phyloP scores from a whole-genome alignment of 169 alveolate genomes.

The Plasmodium gallinaceum region DNA sequence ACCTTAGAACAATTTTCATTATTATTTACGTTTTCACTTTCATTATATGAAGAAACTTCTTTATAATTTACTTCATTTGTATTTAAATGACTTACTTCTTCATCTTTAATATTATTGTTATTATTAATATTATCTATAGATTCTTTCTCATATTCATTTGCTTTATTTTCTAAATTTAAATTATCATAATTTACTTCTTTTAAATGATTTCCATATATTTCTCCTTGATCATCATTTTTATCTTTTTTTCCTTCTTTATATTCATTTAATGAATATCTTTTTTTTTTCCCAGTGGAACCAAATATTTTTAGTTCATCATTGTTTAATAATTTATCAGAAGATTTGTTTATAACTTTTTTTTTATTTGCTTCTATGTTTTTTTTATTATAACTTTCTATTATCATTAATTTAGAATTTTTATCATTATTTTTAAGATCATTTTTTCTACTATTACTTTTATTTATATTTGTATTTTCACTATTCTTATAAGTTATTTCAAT shows the following conservation, averaged over 20 bases:
- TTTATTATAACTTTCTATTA: neutral
- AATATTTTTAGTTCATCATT: neutral
- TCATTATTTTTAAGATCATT: neutral
- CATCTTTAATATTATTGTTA: neutral
- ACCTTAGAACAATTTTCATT: slow-evolving; percentile 44
- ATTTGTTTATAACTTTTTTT: neutral
- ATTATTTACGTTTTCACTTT: neutral
- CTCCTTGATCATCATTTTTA: neutral
- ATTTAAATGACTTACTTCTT: neutral
- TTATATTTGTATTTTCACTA: neutral
- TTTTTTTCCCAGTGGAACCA: neutral
- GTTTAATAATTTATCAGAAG: neutral
- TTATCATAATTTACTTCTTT: neutral
- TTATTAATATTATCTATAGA: neutral
- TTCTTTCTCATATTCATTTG: neutral
- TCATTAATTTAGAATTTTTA: neutral
- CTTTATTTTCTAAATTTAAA: neutral
- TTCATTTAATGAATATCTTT: neutral
- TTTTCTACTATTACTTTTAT: neutral
- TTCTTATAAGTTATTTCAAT: neutral
- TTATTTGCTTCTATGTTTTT: neutral
- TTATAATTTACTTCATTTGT: neutral
- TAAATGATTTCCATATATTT: no score
- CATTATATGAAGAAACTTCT: neutral
- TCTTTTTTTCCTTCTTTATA: neutral